These are phyloP conservation scores for Scenedesmus sp. DNA, from an alignment of 163 green algal species.

Conservation along the genomic window DNA sequence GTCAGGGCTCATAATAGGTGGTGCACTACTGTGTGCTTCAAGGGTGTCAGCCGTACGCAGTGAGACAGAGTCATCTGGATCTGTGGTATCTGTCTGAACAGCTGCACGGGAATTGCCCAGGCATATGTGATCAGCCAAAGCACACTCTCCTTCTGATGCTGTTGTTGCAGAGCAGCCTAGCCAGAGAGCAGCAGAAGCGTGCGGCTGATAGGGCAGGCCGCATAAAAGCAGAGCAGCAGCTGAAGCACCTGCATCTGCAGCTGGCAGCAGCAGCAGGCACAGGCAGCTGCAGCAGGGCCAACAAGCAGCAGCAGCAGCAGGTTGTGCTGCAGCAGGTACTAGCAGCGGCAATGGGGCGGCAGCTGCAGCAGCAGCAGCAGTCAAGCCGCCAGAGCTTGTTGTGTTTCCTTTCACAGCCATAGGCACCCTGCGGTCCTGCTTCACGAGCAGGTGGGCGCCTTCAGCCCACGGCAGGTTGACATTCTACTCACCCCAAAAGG, in stretches of 20 bases:
- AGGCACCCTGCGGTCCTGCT: constrained; percentile 79
- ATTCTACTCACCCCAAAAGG: too few relatives aligned
- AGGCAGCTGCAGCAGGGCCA: constrained; percentile 1
- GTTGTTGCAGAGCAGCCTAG: constrained; percentile 24
- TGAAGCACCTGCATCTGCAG: constrained; percentile 54
- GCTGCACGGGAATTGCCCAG: too few relatives aligned
- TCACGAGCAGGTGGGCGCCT: constrained; percentile 65
- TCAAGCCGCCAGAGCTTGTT: neutral
- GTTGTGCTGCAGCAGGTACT: neutral
- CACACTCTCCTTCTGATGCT: neutral
- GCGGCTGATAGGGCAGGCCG: constrained; percentile 65
- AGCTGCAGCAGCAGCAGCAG: neutral
- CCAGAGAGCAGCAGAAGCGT: constrained; percentile 61
- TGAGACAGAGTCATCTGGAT: too few relatives aligned
- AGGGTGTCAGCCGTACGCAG: too few relatives aligned
- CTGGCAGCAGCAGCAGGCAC: constrained; percentile 18
- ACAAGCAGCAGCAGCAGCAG: neutral
- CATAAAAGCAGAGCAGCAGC: constrained; percentile 65
- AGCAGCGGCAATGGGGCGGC: neutral
- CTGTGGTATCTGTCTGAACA: too few relatives aligned
- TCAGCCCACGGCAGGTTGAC: too few relatives aligned
- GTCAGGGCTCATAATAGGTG: neutral
- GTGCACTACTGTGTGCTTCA: too few relatives aligned
- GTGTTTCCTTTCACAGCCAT: constrained; percentile 79
- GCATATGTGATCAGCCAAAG: too few relatives aligned